These are phyloP conservation scores for Cyclaneusma minus DNA, from an alignment of 2,329 filamentous ascomycete species.

Conservation along the genomic window DNA sequence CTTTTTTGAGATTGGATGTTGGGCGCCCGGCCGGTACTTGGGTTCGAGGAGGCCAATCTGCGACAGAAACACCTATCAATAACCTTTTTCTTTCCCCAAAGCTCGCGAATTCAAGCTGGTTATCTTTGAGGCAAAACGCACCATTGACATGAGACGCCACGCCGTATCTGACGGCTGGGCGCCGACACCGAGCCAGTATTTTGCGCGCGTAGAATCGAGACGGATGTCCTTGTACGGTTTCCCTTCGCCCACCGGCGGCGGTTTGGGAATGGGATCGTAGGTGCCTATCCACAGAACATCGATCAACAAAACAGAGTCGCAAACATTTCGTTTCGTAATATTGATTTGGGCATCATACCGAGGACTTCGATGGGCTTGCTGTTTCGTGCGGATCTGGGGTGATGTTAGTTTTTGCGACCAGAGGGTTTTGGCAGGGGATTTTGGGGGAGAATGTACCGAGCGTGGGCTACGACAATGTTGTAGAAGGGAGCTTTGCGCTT, in stretches of 20 bases:
- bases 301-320: too few relatives aligned
- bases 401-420: neutral
- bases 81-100: too few relatives aligned
- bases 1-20: too few relatives aligned
- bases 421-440: neutral
- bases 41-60: too few relatives aligned
- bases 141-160: constrained; percentile 76
- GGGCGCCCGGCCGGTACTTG: too few relatives aligned
- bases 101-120: neutral
- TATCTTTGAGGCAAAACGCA: constrained; percentile 20
- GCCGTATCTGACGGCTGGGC: constrained; percentile 85
- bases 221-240: constrained; percentile 82
- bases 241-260: constrained; percentile 42
- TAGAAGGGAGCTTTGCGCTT: constrained; percentile 81
- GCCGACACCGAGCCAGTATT: constrained; percentile 95
- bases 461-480: constrained; percentile 93
- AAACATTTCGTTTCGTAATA: neutral
- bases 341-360: constrained; percentile 22
- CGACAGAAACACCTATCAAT: too few relatives aligned
- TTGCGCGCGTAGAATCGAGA: constrained; percentile 64
- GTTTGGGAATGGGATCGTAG: constrained; percentile 53
- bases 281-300: constrained; percentile 27
- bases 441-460: constrained; percentile 42
- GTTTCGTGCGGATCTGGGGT: constrained; percentile 62
- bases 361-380: constrained; percentile 88